phyloP scores from a whole-genome alignment of 2,329 filamentous ascomycete genomes.

The Pseudogymnoascus sp. region DNA sequence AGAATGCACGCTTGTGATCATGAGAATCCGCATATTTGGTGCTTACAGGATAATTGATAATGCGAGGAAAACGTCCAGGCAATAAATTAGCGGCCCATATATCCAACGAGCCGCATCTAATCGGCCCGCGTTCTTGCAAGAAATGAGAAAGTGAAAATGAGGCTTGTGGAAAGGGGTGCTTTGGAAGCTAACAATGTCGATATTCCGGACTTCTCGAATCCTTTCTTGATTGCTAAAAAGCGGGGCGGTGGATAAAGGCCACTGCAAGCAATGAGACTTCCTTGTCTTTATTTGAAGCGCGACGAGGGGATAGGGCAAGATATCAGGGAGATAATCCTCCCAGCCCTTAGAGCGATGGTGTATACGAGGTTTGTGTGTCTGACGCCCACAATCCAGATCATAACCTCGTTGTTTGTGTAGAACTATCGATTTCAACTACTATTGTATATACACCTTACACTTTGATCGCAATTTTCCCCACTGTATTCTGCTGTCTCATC shows the following conservation, averaged over 20 bases:
- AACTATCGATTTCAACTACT: neutral
- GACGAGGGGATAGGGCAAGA: too few species aligned
- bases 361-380: too few species aligned
- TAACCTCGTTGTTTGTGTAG: neutral
- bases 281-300: too few species aligned
- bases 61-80: neutral
- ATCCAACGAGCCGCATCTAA: neutral
- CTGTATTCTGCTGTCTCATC: neutral
- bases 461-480: conserved; percentile 11
- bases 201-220: neutral
- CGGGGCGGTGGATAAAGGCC: too few species aligned
- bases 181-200: neutral
- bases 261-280: too few species aligned
- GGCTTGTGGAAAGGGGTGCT: neutral
- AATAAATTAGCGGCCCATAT: too few species aligned
- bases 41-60: neutral
- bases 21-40: neutral
- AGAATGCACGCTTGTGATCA: neutral
- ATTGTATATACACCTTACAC: conserved; percentile 10
- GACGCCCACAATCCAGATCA: neutral
- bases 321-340: too few species aligned
- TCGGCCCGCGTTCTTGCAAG: neutral
- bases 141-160: neutral
- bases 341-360: too few species aligned
- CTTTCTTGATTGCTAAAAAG: too few species aligned